Evolutionary conservation across 805 yeast genomes (phyloP).

Genomic region (Vanderwaltozyma polyspora): DNA sequence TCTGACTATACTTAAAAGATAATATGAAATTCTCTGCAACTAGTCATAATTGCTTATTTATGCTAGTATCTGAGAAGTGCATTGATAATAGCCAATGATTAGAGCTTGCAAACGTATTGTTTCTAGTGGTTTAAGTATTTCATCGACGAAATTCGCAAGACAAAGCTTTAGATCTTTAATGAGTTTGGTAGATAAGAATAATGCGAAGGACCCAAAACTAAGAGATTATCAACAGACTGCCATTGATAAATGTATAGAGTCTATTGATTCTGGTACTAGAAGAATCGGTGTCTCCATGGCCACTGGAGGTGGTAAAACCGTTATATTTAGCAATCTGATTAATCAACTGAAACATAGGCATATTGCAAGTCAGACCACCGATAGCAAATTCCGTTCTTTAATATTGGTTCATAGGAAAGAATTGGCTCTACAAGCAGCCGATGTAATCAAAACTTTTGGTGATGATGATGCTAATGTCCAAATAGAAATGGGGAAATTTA

Average conservation of each 20-base stretch:
- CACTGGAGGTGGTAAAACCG: slow-evolving; percentile 93
- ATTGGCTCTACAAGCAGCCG: slow-evolving; percentile 58
- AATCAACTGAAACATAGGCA: slow-evolving; percentile 19
- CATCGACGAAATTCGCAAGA: too few species aligned
- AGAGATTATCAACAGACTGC: slow-evolving; percentile 64
- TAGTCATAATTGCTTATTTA: too few species aligned
- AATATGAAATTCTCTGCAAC: too few species aligned
- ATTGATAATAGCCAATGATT: too few species aligned
- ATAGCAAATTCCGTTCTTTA: slow-evolving; percentile 26
- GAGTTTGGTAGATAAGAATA: too few species aligned
- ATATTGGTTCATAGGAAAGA: slow-evolving; percentile 77
- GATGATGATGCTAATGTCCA: slow-evolving; percentile 42
- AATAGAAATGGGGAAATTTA: slow-evolving; percentile 55
- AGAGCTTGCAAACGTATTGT: too few species aligned
- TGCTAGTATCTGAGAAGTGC: too few species aligned
- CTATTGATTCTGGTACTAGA: slow-evolving; percentile 35
- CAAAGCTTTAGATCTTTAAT: too few species aligned
- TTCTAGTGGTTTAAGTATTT: too few species aligned
- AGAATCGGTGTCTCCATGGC: slow-evolving; percentile 78
- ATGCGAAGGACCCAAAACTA: slow-evolving; percentile 9
- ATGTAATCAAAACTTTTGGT: slow-evolving; percentile 31
- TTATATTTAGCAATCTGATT: slow-evolving; percentile 54
- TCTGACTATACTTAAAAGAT: too few species aligned
- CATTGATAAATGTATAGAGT: slow-evolving; percentile 40
- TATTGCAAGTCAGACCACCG: background rate